Evolutionary conservation across 805 yeast genomes (phyloP).

Genomic region (Candida hungchunana): DNA sequence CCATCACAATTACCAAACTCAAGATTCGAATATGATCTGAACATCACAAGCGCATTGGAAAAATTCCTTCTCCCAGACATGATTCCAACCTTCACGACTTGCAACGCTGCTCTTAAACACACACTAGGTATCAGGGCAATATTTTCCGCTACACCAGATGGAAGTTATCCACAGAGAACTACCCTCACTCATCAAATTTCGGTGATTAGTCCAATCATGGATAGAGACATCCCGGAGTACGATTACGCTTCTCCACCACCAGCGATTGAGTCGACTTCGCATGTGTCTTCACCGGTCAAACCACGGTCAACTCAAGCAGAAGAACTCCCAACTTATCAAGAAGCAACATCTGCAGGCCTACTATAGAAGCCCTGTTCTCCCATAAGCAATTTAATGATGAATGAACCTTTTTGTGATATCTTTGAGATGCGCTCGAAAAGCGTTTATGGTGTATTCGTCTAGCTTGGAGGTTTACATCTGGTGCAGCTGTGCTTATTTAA

Average conservation of each 20-base stretch:
- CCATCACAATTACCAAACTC: constrained; percentile 1
- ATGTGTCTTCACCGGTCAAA: neutral
- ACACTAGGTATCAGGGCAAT: constrained; percentile 1
- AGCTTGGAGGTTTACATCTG: too few relatives aligned
- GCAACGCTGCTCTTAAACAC: constrained; percentile 3
- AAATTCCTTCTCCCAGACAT: neutral
- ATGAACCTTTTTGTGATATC: neutral
- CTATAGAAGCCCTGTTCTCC: neutral
- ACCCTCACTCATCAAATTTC: neutral
- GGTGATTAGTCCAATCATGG: constrained; percentile 5
- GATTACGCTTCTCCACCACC: constrained; percentile 1
- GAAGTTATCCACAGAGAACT: neutral
- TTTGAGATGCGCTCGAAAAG: too few relatives aligned
- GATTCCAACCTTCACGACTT: constrained; percentile 6
- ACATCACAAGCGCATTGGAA: constrained; percentile 1
- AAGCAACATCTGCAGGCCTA: constrained; percentile 1
- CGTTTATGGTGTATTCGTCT: too few relatives aligned
- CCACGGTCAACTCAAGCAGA: neutral
- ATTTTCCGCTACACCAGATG: neutral
- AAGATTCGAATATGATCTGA: constrained; percentile 4
- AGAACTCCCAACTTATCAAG: constrained; percentile 9
- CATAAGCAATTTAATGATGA: neutral
- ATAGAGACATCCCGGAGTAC: neutral
- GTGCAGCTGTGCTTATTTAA: too few relatives aligned
- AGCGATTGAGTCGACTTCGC: neutral